A percentile compares a stretch with the other conserved stretches of the same genome.
Conservation (phyloP, 1,284 basidiomycete genomes). For the Stygiomarasmius scandens region DNA sequence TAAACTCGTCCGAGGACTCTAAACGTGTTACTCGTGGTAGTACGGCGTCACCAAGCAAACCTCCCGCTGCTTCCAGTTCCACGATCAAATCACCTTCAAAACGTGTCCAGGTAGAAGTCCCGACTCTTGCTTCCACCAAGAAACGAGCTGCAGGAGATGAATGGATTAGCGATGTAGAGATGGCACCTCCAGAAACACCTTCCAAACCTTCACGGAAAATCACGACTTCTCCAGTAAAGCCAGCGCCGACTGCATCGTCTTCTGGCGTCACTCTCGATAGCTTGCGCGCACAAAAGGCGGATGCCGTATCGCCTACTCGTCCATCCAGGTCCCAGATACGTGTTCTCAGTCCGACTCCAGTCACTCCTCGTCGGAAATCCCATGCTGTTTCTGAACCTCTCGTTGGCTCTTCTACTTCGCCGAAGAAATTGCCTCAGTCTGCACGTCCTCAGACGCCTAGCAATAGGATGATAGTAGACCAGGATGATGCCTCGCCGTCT, state of each 20-base stretch:
- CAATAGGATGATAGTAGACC: not conserved
- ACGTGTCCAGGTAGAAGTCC: not conserved
- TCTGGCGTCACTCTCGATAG: not conserved
- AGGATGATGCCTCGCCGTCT: not conserved
- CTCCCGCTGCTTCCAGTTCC: not conserved
- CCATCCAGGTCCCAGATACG: not conserved
- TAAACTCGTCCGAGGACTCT: not conserved
- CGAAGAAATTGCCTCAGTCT: not conserved
- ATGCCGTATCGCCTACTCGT: not conserved
- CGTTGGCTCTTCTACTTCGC: not conserved
- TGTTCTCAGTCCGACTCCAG: not conserved
- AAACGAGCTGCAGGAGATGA: not conserved
- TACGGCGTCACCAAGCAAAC: not conserved
- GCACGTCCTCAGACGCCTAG: not conserved
- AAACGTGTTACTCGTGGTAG: not conserved
- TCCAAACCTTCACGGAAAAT: not conserved
- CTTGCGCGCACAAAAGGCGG: not conserved
- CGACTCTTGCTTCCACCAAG: not conserved
- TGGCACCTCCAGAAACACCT: conserved; percentile 2
- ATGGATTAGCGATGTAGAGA: conserved; percentile 6
- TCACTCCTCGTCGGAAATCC: not conserved
- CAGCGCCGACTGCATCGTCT: not conserved
- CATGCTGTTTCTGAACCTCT: not conserved
- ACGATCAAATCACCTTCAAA: not conserved
- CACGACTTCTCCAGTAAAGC: not conserved